phyloP scores from a whole-genome alignment of 345 rosid species.

The Gossypium stocksii region DNA sequence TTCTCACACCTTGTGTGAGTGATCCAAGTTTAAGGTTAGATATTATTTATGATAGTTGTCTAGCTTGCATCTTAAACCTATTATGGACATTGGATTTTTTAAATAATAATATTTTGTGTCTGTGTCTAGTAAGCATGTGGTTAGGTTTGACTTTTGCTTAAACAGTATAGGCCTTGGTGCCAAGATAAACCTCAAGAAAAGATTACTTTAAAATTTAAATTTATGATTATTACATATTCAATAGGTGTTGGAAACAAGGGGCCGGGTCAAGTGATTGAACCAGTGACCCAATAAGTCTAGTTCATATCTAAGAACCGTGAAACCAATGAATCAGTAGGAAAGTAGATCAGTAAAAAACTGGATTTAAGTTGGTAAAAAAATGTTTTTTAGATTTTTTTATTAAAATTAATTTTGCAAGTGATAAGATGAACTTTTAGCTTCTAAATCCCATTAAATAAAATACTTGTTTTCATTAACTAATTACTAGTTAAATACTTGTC shows the following conservation, averaged over 20 bases:
- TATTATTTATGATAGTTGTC: neutral
- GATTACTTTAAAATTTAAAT: neutral
- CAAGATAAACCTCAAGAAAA: neutral
- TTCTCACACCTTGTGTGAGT: too few species aligned
- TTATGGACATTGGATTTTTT: neutral
- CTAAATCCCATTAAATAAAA: too few species aligned
- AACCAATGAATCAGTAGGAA: neutral
- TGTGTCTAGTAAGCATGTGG: neutral
- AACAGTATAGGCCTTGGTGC: neutral
- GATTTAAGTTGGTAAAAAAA: neutral
- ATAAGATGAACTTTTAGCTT: too few species aligned
- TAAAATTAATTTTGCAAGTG: too few species aligned
- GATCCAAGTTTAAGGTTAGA: slow-evolving; percentile 85
- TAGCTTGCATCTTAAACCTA: neutral
- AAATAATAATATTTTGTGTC: neutral
- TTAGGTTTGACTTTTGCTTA: neutral
- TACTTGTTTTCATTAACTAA: too few species aligned
- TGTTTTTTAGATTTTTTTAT: too few species aligned
- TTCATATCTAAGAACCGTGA: neutral
- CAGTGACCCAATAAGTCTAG: neutral
- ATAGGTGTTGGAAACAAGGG: neutral
- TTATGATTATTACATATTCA: neutral
- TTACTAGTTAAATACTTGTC: too few species aligned
- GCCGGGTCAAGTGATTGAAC: neutral
- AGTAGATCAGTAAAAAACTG: neutral